Evolutionary conservation across 345 rosid species (phyloP).

Genomic region (Arabidopsis thaliana): TAIR10.1 NC_003071.7:13562501-13563000

Average conservation of each 20-base stretch:
- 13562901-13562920: constrained; percentile 56
- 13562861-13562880: background rate
- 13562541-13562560: constrained; percentile 52
- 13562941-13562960: constrained; percentile 74
- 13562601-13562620: constrained; percentile 18
- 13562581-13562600: constrained; percentile 4
- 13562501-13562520: constrained; percentile 64
- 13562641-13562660: constrained; percentile 55
- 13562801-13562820: constrained; percentile 31
- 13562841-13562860: background rate
- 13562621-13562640: constrained; percentile 51
- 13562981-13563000: constrained; percentile 65
- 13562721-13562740: constrained; percentile 63
- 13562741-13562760: constrained; percentile 69
- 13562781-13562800: constrained; percentile 55
- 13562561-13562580: constrained; percentile 48
- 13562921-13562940: constrained; percentile 68
- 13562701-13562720: constrained; percentile 61
- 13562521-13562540: constrained; percentile 58
- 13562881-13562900: constrained; percentile 59
- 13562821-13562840: constrained; percentile 4
- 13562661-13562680: constrained; percentile 48
- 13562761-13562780: constrained; percentile 63
- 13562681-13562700: constrained; percentile 50
- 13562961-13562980: constrained; percentile 60